Percentiles rank a stretch among this genome's conserved stretches.
Evolutionary conservation across 305 asterid genomes (phyloP).

Genomic region (Fraxinus dipetala): DNA sequence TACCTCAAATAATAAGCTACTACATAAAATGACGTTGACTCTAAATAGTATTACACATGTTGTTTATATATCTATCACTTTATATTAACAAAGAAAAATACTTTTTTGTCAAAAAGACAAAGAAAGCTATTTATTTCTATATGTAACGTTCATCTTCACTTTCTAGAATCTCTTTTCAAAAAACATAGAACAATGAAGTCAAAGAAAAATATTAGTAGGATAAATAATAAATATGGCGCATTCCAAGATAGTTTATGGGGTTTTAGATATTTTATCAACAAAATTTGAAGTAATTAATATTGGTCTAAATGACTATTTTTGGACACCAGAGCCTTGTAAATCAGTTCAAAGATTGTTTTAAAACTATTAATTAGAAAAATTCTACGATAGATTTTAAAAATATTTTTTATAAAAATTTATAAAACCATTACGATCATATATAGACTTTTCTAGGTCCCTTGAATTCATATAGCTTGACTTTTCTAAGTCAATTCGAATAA

Average conservation of each 20-base stretch:
- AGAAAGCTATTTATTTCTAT: neutral
- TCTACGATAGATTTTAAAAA: too few relatives aligned
- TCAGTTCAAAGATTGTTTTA: neutral
- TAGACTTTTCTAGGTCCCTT: neutral
- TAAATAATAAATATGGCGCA: neutral
- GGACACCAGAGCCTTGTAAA: neutral
- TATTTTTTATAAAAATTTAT: too few relatives aligned
- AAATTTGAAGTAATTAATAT: too few relatives aligned
- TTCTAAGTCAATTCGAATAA: neutral
- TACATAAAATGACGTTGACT: too few relatives aligned
- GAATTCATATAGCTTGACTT: neutral
- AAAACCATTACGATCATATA: neutral
- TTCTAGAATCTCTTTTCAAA: neutral
- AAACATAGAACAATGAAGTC: neutral
- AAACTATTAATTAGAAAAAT: neutral
- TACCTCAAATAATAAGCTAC: too few relatives aligned
- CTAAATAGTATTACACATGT: too few relatives aligned
- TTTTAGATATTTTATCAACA: neutral
- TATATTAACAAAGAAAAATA: too few relatives aligned
- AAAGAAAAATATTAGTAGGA: too few relatives aligned
- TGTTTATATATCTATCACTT: neutral
- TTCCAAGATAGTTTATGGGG: neutral
- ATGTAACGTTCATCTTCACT: neutral
- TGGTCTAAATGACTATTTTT: neutral
- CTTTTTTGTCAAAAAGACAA: too few relatives aligned